These are phyloP conservation scores for Pleurostoma richardsiae DNA, from an alignment of 2,329 filamentous ascomycete species.

Conservation along the genomic window DNA sequence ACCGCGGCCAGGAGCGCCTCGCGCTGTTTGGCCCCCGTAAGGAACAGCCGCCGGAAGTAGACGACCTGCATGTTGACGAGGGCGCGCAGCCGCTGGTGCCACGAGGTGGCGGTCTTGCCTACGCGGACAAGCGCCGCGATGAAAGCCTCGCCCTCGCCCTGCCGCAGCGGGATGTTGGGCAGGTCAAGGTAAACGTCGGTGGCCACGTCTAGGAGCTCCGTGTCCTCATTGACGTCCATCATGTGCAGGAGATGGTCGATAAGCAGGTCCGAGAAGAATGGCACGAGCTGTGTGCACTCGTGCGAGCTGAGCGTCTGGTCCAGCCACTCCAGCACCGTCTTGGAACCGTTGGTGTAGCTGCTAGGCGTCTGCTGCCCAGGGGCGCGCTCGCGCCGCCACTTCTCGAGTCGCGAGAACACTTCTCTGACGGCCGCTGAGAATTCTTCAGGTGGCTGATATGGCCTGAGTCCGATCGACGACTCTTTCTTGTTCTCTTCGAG, in stretches of 20 bases:
- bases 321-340: slow-evolving; percentile 93
- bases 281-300: slow-evolving; percentile 84
- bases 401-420: slow-evolving; percentile 75
- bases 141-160: slow-evolving; percentile 79
- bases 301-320: slow-evolving; percentile 86
- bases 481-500: slow-evolving; percentile 72
- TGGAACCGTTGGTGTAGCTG: slow-evolving; percentile 90
- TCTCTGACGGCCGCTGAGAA: slow-evolving; percentile 67
- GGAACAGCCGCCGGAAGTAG: slow-evolving; percentile 93
- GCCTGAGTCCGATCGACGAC: slow-evolving; percentile 78
- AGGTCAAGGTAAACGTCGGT: slow-evolving; percentile 97
- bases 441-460: slow-evolving; percentile 73
- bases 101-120: slow-evolving; percentile 76
- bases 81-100: slow-evolving; percentile 92
- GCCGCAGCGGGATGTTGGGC: slow-evolving; percentile 88
- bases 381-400: slow-evolving; percentile 78
- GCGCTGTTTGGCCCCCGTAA: slow-evolving; percentile 71
- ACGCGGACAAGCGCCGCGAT: slow-evolving; percentile 84
- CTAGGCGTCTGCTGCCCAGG: slow-evolving; percentile 91
- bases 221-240: slow-evolving; percentile 99
- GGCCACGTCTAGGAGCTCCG: slow-evolving; percentile 86
- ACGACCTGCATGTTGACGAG: slow-evolving; percentile 98
- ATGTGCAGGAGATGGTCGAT: slow-evolving; percentile 94
- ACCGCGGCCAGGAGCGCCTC: slow-evolving; percentile 83
- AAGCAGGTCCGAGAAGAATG: slow-evolving; percentile 85